Evolutionary conservation across 495 filamentous ascomycete species (phyloP), one percentile per base, ranked within the genome.

Genomic region (Neurospora africana): DNA sequence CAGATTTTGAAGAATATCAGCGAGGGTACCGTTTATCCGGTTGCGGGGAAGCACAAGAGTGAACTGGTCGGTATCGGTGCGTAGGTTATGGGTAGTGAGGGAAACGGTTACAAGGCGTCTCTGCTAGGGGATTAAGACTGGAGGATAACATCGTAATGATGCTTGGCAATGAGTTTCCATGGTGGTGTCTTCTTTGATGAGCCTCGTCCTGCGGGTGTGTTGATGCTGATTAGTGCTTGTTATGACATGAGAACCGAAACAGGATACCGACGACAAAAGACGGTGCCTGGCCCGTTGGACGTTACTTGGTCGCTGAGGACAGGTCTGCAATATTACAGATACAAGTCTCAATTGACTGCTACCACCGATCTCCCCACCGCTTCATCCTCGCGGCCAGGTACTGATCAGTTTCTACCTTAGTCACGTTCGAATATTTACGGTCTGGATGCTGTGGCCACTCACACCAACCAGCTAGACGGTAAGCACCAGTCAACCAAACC

Each of bases 11-110:
- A 65, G 30, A 67, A 72, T 1, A 79, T 77, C 5, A 70, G 73
- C 9, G 72, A 75, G 4, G 78, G 76, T 1, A 79, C 80, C 21
- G 80, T 84, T 4, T 85, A 81, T 65, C 83, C 83, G 15, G 83
- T 85, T 68, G 81, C 81, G 13, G 82, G 80, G 21, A 61, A 33
- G 53, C 11, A 61, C 69, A 71, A 35, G 69, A 27, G 27, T 71
- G 53, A 65, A 36, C 8, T 44, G 38, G 53, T 15, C 53, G 53
- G 53, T 61, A 61, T 61, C 7, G 53, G 53, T 61, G 53, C 27
- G 4, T 61, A 61, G 7, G 6, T 23, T 53, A 53, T 53, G 53
- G 13, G 27, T 33, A 30, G 11, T 33, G 53, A 33, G 23, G 27
- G 53, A 33, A 61, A 19, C 27, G 27, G 53, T 19, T 61, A 61